Percentiles rank a stretch among this genome's conserved stretches.
Conservation (phyloP, 2,329 filamentous ascomycete species). For the Fusarium sp. region DNA sequence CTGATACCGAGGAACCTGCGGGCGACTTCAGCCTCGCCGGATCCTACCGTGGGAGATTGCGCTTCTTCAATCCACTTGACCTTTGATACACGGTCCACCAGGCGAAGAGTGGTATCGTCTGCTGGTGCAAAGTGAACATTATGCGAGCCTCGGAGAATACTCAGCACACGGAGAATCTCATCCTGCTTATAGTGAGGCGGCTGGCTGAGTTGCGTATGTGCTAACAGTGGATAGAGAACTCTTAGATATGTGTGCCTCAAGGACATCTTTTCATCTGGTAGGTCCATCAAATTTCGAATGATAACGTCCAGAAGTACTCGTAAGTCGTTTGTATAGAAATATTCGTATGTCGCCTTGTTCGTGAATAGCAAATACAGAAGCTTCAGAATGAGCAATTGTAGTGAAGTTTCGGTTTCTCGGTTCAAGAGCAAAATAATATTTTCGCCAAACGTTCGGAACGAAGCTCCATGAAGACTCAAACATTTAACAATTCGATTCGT, state of each 20-base stretch:
- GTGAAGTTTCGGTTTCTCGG: conserved; percentile 91
- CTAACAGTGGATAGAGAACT: conserved; percentile 89
- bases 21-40: conserved; percentile 62
- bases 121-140: conserved; percentile 83
- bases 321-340: conserved; percentile 98
- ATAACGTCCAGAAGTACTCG: conserved; percentile 95
- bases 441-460: conserved; percentile 95
- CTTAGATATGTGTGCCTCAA: conserved; percentile 94
- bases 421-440: conserved; percentile 97
- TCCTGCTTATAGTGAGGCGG: conserved; percentile 92
- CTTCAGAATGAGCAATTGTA: conserved; percentile 96
- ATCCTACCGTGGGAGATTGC: conserved; percentile 46
- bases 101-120: conserved; percentile 81
- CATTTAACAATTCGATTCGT: conserved; percentile 96
- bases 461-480: conserved; percentile 81
- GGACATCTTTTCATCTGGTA: conserved; percentile 82
- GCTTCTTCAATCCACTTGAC: conserved; percentile 74
- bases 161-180: conserved; percentile 82
- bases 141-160: conserved; percentile 73
- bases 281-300: conserved; percentile 93
- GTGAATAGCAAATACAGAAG: conserved; percentile 96
- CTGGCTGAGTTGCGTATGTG: conserved; percentile 88
- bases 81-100: conserved; percentile 79
- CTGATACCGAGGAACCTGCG: conserved; percentile 77
- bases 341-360: conserved; percentile 90